These are phyloP conservation scores for Geosiphon pyriformis DNA, from an alignment of 192 early-diverging fungal genomes.

Conservation along the genomic window DNA sequence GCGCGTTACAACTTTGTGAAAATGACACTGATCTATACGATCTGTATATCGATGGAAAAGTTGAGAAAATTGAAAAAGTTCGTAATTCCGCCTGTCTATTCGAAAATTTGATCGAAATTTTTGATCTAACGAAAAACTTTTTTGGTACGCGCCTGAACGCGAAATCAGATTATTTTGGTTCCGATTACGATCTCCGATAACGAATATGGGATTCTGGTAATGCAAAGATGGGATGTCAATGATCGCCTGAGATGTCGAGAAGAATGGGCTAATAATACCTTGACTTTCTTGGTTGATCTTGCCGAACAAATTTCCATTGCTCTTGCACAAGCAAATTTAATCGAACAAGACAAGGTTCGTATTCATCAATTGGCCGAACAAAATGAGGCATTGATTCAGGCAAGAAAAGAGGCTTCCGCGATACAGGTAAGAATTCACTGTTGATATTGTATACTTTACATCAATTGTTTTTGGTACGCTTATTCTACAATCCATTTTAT, in stretches of 20 bases:
- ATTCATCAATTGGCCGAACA: constrained; percentile 9
- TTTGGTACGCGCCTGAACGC: too few species aligned
- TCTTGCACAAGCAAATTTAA: constrained; percentile 7
- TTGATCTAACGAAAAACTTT: too few species aligned
- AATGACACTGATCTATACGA: neutral
- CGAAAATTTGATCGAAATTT: too few species aligned
- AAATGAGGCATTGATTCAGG: constrained; percentile 12
- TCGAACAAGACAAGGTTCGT: constrained; percentile 11
- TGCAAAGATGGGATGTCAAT: neutral
- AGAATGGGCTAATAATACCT: constrained; percentile 1
- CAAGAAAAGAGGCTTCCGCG: constrained; percentile 15
- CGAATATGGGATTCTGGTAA: neutral
- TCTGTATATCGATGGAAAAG: constrained; percentile 4
- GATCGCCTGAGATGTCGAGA: neutral
- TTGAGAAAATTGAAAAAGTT: neutral
- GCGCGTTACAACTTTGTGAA: neutral
- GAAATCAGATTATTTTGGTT: constrained; percentile 8
- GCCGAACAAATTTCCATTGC: constrained; percentile 18
- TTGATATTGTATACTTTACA: neutral
- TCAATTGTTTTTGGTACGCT: neutral
- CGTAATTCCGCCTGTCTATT: too few species aligned
- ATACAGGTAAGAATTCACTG: constrained; percentile 7
- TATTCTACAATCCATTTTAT: neutral
- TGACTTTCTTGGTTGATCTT: constrained; percentile 1
- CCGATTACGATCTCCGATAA: constrained; percentile 4